A percentile compares a stretch with the other conserved stretches of the same genome.
These are phyloP conservation scores for Kazachstania africana DNA, from an alignment of 805 yeast species.

Conservation along the genomic window DNA sequence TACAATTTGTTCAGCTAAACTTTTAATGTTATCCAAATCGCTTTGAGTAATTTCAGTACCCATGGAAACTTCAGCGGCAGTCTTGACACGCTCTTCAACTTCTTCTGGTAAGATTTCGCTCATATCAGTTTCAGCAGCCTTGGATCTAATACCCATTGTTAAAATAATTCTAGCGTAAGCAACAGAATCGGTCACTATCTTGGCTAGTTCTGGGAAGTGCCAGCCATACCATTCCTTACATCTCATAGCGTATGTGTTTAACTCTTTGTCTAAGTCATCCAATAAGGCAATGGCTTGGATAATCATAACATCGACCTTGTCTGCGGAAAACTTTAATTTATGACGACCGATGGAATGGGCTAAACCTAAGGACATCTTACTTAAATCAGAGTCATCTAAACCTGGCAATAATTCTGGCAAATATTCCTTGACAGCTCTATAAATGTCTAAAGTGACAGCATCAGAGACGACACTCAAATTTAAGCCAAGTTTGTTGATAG, in stretches of 20 bases:
- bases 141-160: constrained; percentile 88
- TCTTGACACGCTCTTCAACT: constrained; percentile 78
- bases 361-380: constrained; percentile 94
- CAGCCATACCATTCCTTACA: constrained; percentile 99
- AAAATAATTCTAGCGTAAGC: constrained; percentile 92
- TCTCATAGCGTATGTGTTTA: constrained; percentile 97
- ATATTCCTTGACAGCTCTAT: constrained; percentile 90
- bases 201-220: constrained; percentile 99
- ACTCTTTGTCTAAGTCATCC: constrained; percentile 94
- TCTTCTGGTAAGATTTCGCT: constrained; percentile 89
- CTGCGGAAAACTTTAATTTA: constrained; percentile 93
- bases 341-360: constrained; percentile 98
- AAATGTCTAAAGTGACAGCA: constrained; percentile 87
- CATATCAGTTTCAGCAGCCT: constrained; percentile 82
- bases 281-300: constrained; percentile 96
- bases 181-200: constrained; percentile 89
- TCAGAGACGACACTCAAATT: constrained; percentile 85
- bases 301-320: constrained; percentile 97
- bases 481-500: constrained; percentile 88
- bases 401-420: constrained; percentile 93
- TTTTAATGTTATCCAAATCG: constrained; percentile 78
- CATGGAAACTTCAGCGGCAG: constrained; percentile 96
- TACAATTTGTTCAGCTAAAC: constrained; percentile 91
- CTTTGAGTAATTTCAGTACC: constrained; percentile 95
- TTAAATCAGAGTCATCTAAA: constrained; percentile 67